A percentile compares a stretch with the other conserved stretches of the same genome.
Evolutionary conservation across 208 protist species (phyloP).

Genomic region (Herpetomonas samuelpessoai): DNA sequence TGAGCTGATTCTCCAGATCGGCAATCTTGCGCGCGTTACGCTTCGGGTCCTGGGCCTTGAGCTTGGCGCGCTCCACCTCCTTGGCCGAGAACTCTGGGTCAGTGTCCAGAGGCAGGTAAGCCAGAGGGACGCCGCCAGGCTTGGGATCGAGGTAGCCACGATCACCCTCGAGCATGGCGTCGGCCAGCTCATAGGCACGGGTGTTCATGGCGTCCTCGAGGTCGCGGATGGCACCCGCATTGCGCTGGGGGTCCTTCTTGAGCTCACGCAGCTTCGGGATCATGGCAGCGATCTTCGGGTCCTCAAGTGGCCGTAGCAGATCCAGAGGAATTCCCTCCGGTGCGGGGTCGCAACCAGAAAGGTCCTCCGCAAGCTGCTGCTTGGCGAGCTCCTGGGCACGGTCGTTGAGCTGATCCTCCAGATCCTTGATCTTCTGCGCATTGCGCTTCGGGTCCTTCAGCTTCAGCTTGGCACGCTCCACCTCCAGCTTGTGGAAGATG

Average conservation of each 20-base stretch:
- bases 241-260: conserved; percentile 43
- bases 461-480: conserved; percentile 57
- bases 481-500: conserved; percentile 56
- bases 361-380: conserved; percentile 50
- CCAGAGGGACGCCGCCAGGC: conserved; percentile 56
- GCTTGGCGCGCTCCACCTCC: conserved; percentile 69
- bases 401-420: conserved; percentile 59
- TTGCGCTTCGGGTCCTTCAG: conserved; percentile 57
- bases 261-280: conserved; percentile 67
- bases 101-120: conserved; percentile 56
- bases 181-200: conserved; percentile 67
- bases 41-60: conserved; percentile 61
- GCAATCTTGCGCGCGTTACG: conserved; percentile 61
- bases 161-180: conserved; percentile 55
- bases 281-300: conserved; percentile 47
- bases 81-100: conserved; percentile 55
- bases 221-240: conserved; percentile 29
- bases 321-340: conserved; percentile 59
- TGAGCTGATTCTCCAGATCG: conserved; percentile 59
- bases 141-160: conserved; percentile 71
- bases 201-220: conserved; percentile 79
- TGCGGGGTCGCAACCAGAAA: conserved; percentile 48
- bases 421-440: conserved; percentile 55
- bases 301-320: conserved; percentile 41
- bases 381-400: conserved; percentile 63